Conservation (phyloP, 225 moss, liverwort and hornwort genomes). For the Takakia lepidozioides region DNA sequence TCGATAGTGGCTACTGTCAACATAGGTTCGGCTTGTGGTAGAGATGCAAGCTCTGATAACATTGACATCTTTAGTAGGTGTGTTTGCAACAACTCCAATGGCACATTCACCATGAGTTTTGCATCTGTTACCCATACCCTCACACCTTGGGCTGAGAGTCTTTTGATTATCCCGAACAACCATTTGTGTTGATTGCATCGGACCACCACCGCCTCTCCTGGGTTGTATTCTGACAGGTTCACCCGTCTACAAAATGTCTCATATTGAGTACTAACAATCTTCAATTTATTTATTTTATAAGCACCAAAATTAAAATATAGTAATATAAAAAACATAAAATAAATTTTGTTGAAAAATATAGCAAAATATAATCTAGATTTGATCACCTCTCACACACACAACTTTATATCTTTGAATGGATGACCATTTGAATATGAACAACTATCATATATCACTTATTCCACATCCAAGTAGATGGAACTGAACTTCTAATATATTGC, state of each 20-base stretch:
- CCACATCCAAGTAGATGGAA: too few relatives aligned
- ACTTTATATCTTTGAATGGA: too few relatives aligned
- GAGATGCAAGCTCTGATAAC: background rate
- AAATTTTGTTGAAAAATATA: too few relatives aligned
- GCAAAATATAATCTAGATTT: too few relatives aligned
- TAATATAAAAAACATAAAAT: too few relatives aligned
- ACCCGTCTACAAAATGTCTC: conserved; percentile 9
- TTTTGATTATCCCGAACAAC: conserved; percentile 28
- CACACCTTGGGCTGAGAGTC: conserved; percentile 29
- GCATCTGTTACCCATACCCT: conserved; percentile 35
- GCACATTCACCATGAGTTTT: conserved; percentile 34
- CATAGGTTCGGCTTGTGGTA: conserved; percentile 10
- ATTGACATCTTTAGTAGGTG: conserved; percentile 31
- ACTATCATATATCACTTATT: too few relatives aligned
- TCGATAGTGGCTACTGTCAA: conserved; percentile 12
- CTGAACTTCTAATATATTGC: too few relatives aligned
- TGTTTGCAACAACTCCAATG: conserved; percentile 34
- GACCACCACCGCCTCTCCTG: conserved; percentile 48
- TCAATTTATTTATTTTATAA: too few relatives aligned
- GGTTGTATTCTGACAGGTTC: conserved; percentile 16
- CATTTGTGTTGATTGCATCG: conserved; percentile 42
- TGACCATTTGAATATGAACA: too few relatives aligned
- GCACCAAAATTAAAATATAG: too few relatives aligned
- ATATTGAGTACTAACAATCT: too few relatives aligned
- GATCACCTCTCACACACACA: too few relatives aligned